Conservation (phyloP, 2,329 filamentous ascomycete species). For the Ophiostoma pallidulum region DNA sequence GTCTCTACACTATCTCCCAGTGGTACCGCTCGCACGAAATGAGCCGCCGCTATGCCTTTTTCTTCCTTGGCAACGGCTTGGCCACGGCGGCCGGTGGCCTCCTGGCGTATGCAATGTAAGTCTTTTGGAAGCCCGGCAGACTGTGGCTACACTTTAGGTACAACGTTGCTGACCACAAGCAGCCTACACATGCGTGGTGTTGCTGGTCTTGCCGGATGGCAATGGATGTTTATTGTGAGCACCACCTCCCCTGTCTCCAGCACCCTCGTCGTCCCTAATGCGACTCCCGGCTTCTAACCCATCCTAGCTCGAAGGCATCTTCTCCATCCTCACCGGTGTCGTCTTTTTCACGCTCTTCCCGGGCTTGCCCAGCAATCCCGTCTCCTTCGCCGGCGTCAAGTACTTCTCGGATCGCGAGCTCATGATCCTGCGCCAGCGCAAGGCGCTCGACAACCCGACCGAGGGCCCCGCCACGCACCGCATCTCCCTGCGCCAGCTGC, state of each 20-base stretch:
- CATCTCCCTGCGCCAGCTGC: not conserved
- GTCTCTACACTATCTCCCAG: constrained; percentile 40
- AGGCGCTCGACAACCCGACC: constrained; percentile 33
- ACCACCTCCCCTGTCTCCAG: not conserved
- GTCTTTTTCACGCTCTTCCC: constrained; percentile 35
- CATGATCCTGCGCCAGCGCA: constrained; percentile 33
- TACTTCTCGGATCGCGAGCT: constrained; percentile 31
- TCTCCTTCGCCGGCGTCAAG: constrained; percentile 29
- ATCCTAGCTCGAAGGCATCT: constrained; percentile 36
- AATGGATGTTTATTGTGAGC: constrained; percentile 39
- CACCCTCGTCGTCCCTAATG: not conserved
- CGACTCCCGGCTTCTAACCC: not conserved
- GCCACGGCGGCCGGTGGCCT: constrained; percentile 34
- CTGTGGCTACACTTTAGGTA: too few species aligned
- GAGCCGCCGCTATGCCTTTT: constrained; percentile 42
- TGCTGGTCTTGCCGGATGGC: constrained; percentile 42
- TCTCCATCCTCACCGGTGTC: constrained; percentile 37
- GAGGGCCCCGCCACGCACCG: not conserved
- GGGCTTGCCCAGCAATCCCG: constrained; percentile 35
- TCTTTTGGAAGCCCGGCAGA: too few species aligned
- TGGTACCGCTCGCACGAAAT: constrained; percentile 47
- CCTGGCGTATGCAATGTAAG: constrained; percentile 32
- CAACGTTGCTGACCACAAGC: not conserved
- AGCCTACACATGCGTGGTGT: constrained; percentile 38
- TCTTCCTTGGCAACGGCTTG: constrained; percentile 47